Conservation (phyloP, 148 eudicot species). For the Fallopia convolvulus region DNA sequence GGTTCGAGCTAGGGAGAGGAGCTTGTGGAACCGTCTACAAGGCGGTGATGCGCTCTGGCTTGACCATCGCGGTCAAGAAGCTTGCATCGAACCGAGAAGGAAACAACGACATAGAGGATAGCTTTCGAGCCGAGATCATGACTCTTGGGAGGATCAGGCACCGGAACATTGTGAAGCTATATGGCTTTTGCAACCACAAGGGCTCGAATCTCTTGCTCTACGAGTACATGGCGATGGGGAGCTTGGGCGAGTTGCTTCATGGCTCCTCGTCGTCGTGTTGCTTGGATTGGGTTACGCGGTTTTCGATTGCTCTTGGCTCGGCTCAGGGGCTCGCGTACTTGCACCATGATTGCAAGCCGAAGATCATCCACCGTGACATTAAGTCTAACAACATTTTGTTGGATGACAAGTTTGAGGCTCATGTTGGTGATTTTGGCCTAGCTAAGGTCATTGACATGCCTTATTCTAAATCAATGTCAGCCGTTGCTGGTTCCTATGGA, state of each 20-base stretch:
- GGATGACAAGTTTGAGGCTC: slow-evolving; percentile 16
- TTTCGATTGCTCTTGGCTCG: slow-evolving; percentile 14
- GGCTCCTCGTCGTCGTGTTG: neutral
- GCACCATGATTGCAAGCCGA: slow-evolving; percentile 16
- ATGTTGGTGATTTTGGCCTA: slow-evolving; percentile 19
- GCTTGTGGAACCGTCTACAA: slow-evolving; percentile 65
- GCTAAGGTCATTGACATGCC: slow-evolving; percentile 17
- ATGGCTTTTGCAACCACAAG: slow-evolving; percentile 13
- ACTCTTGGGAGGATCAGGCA: slow-evolving; percentile 20
- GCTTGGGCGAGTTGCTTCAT: slow-evolving; percentile 17
- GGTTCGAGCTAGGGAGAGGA: slow-evolving; percentile 54
- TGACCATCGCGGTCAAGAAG: slow-evolving; percentile 46
- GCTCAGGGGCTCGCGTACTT: slow-evolving; percentile 18
- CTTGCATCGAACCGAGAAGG: slow-evolving; percentile 49
- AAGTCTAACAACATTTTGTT: slow-evolving; percentile 17
- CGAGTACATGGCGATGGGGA: slow-evolving; percentile 21
- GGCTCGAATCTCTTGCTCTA: slow-evolving; percentile 12
- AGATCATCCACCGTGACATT: slow-evolving; percentile 17
- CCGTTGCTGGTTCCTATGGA: slow-evolving; percentile 16
- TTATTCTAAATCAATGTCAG: slow-evolving; percentile 13
- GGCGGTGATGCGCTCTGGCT: slow-evolving; percentile 45
- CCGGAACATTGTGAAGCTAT: slow-evolving; percentile 15
- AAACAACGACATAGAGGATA: slow-evolving; percentile 43
- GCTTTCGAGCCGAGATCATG: slow-evolving; percentile 30
- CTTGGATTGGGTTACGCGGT: slow-evolving; percentile 32